A percentile compares a stretch with the other conserved stretches of the same genome.
phyloP scores from a whole-genome alignment of 306 rosid species.

The Gastrolobium bilobum region DNA sequence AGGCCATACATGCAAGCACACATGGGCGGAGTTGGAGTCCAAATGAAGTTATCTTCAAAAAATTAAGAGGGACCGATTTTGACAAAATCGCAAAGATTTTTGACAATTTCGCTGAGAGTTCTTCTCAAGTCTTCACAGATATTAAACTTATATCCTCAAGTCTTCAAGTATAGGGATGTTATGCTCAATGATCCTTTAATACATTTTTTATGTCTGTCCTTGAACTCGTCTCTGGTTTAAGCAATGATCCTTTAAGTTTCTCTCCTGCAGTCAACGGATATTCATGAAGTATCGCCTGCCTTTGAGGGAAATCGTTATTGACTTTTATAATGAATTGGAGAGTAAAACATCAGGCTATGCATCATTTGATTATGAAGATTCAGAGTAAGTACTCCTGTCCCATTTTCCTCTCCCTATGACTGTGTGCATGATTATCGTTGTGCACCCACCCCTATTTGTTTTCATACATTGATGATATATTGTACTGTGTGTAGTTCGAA shows the following conservation, averaged over 20 bases:
- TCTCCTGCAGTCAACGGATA: slow-evolving; percentile 79
- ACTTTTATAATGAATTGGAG: slow-evolving; percentile 95
- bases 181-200: background rate
- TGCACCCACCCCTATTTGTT: slow-evolving; percentile 7
- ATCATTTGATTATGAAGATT: slow-evolving; percentile 90
- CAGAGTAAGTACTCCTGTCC: slow-evolving; percentile 67
- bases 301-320: slow-evolving; percentile 91
- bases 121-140: too few species aligned
- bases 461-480: background rate
- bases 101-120: too few species aligned
- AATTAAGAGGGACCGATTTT: too few species aligned
- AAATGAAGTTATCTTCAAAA: too few species aligned
- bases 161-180: background rate
- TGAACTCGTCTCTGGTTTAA: slow-evolving; percentile 18
- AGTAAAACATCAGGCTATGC: slow-evolving; percentile 96
- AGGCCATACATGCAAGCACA: too few species aligned
- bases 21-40: too few species aligned
- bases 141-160: too few species aligned
- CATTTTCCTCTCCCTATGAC: slow-evolving; percentile 16
- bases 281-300: slow-evolving; percentile 96
- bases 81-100: too few species aligned
- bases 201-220: background rate
- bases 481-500: background rate
- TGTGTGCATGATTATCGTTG: background rate
- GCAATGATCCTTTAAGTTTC: slow-evolving; percentile 47